These are phyloP conservation scores for Oemleria cerasiformis DNA, from an alignment of 306 rosid genomes.

Conservation along the genomic window DNA sequence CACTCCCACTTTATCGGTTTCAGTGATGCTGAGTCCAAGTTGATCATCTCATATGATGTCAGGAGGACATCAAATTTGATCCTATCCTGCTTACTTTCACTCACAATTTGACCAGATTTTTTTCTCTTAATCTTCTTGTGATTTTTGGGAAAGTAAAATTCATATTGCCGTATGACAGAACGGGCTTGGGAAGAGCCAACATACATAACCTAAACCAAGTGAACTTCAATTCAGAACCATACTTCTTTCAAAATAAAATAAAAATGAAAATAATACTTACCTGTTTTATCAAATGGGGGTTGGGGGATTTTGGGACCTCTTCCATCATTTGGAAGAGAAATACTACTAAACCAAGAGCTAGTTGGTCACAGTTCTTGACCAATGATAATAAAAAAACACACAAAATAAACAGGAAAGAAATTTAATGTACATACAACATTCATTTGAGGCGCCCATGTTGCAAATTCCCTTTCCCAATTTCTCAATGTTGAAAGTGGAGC, in stretches of 20 bases:
- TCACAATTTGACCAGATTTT: conserved; percentile 60
- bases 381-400: no score
- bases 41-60: conserved; percentile 98
- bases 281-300: no score
- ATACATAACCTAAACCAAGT: conserved; percentile 78
- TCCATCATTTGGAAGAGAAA: no score
- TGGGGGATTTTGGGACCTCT: no score
- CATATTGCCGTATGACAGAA: conserved; percentile 76
- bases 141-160: conserved; percentile 82
- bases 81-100: conserved; percentile 93
- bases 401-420: conserved; percentile 17
- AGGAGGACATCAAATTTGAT: conserved; percentile 95
- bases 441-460: conserved; percentile 99
- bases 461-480: conserved; percentile 99
- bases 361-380: no score
- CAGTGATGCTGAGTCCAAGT: conserved; percentile 66
- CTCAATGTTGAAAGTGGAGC: conserved; percentile 97
- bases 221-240: conserved; percentile 33
- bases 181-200: conserved; percentile 96
- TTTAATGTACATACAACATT: conserved; percentile 69
- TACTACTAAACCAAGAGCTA: no score
- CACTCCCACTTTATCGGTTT: conserved; percentile 92
- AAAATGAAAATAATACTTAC: no score
- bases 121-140: conserved; percentile 88
- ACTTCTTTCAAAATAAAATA: conserved; percentile 17